Conservation (phyloP, 192 early-diverging fungal genomes). For the Mortierella hygrophila region DNA sequence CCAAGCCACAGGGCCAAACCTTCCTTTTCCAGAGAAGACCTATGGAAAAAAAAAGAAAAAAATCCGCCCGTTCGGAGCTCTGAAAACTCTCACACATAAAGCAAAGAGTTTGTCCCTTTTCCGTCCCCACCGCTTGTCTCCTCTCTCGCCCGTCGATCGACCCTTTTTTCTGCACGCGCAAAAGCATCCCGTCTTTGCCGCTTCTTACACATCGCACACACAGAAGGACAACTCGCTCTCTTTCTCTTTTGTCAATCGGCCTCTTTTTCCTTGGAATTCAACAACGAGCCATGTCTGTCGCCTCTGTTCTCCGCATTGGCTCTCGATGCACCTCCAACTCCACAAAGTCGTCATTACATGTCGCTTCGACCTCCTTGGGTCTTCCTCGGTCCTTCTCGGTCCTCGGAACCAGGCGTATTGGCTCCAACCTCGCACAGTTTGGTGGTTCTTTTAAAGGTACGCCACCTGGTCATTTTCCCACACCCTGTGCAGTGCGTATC, state of each 20-base stretch:
- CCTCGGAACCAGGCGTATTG: constrained; percentile 33
- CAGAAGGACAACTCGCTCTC: neutral
- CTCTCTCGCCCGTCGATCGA: neutral
- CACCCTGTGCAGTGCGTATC: neutral
- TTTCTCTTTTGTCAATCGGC: neutral
- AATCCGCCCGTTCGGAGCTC: neutral
- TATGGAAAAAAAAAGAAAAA: neutral
- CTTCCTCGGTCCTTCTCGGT: constrained; percentile 43
- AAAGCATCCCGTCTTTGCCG: neutral
- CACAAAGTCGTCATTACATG: constrained; percentile 8
- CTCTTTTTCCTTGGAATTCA: neutral
- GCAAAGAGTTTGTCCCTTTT: neutral
- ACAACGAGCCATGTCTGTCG: neutral
- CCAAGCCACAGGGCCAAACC: constrained; percentile 1
- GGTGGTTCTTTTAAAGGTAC: constrained; percentile 40
- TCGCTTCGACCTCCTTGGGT: constrained; percentile 11
- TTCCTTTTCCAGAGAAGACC: neutral
- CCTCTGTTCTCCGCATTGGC: constrained; percentile 18
- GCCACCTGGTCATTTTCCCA: neutral
- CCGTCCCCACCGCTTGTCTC: neutral
- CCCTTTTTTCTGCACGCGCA: neutral
- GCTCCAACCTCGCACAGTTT: constrained; percentile 11
- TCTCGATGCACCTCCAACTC: constrained; percentile 28
- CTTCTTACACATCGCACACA: neutral
- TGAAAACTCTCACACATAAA: neutral